These are phyloP conservation scores for Arctostaphylos glauca DNA, from an alignment of 148 eudicot genomes.

Conservation along the genomic window DNA sequence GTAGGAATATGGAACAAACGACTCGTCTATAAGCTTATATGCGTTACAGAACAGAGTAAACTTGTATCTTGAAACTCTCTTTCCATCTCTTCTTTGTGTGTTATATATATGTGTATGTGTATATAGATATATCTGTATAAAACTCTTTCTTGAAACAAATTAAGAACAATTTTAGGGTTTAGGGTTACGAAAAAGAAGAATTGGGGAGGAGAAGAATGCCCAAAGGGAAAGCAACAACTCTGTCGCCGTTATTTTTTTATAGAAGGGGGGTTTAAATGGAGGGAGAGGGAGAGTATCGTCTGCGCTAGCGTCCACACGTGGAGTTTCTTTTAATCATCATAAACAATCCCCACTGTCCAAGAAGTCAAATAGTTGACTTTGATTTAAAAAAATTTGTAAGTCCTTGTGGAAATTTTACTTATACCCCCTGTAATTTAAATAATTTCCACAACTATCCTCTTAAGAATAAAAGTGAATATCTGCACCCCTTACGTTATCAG, in stretches of 20 bases:
- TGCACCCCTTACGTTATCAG: no score
- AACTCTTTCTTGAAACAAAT: no score
- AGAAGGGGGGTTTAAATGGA: not conserved
- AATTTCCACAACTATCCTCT: no score
- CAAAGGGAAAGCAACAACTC: not conserved
- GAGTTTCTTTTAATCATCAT: not conserved
- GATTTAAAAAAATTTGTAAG: not conserved
- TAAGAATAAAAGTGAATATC: no score
- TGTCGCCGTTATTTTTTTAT: constrained; percentile 8
- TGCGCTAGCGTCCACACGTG: not conserved
- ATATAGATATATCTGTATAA: not conserved
- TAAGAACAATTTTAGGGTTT: not conserved
- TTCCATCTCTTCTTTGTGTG: not conserved
- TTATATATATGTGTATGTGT: not conserved
- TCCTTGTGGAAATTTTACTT: no score
- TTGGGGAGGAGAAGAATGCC: not conserved
- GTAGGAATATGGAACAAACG: not conserved
- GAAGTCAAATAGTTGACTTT: not conserved
- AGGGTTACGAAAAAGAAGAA: not conserved
- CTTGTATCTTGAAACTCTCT: not conserved
- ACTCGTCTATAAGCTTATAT: not conserved
- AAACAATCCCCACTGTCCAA: not conserved
- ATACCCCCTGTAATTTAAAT: no score
- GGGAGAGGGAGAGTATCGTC: not conserved
- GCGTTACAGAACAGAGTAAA: not conserved